phyloP scores from a whole-genome alignment of 805 yeast genomes.

The Diddensiella transvaalensis region DNA sequence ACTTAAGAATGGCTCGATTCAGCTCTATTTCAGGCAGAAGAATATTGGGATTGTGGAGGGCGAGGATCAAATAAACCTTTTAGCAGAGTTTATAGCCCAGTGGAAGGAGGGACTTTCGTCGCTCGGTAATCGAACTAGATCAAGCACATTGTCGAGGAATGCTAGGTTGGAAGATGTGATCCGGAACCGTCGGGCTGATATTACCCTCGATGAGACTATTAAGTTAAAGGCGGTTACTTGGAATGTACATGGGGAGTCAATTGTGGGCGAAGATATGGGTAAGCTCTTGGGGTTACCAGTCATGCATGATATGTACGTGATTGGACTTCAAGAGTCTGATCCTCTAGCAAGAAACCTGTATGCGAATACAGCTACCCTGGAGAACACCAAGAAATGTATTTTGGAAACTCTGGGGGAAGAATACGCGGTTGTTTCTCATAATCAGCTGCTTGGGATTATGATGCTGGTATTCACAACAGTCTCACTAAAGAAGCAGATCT shows the following conservation, averaged over 20 bases:
- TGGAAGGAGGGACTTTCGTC: conserved; percentile 31
- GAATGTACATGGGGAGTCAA: conserved; percentile 31
- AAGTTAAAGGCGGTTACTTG: conserved; percentile 29
- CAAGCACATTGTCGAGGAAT: not conserved
- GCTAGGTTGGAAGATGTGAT: not conserved
- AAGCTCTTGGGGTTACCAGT: conserved; percentile 20
- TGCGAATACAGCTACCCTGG: conserved; percentile 33
- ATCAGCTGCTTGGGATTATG: conserved; percentile 52
- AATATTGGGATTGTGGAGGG: conserved; percentile 12
- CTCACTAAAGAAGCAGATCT: conserved; percentile 38
- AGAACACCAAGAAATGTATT: conserved; percentile 23
- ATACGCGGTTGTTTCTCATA: conserved; percentile 40
- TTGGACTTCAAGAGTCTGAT: conserved; percentile 50
- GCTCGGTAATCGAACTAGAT: conserved; percentile 20
- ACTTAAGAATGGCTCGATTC: not conserved
- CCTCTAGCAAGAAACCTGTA: conserved; percentile 40
- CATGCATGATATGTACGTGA: conserved; percentile 34
- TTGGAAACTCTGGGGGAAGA: conserved; percentile 25
- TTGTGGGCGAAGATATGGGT: conserved; percentile 22
- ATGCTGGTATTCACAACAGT: conserved; percentile 42
- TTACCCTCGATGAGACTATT: conserved; percentile 20
- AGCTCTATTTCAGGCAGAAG: conserved; percentile 7
- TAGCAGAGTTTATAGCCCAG: conserved; percentile 30
- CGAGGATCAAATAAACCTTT: conserved; percentile 10
- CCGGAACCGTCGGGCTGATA: conserved; percentile 1